Conservation (phyloP, 495 filamentous ascomycete genomes). For the Daldinia childiae region DNA sequence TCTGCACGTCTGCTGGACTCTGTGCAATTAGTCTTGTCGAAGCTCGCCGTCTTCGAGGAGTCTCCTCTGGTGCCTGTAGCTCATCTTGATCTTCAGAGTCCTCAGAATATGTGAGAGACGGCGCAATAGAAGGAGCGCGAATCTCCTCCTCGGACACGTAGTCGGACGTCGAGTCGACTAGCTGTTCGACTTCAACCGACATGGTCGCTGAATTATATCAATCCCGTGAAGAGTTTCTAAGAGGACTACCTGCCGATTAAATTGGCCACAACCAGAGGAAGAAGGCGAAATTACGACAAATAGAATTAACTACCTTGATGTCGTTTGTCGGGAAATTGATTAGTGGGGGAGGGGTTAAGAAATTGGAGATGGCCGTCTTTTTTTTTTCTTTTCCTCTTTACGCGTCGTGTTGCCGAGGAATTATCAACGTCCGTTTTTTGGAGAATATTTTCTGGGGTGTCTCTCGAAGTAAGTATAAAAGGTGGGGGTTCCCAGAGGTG, state of each 20-base stretch:
- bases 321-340: constrained; percentile 10
- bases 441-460: constrained; percentile 5
- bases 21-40: constrained; percentile 84
- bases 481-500: constrained; percentile 7
- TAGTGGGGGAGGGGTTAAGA: constrained; percentile 27
- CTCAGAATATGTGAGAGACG: constrained; percentile 62
- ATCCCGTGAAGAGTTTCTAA: background rate
- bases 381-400: constrained; percentile 15
- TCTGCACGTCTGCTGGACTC: constrained; percentile 75
- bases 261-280: background rate
- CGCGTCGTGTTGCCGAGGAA: constrained; percentile 26
- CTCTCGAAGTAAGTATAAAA: constrained; percentile 1
- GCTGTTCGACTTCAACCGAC: constrained; percentile 31
- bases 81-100: constrained; percentile 57
- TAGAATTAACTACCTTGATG: constrained; percentile 7
- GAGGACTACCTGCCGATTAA: background rate
- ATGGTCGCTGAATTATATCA: constrained; percentile 25
- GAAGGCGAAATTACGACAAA: background rate
- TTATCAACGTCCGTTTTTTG: constrained; percentile 14
- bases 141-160: constrained; percentile 52
- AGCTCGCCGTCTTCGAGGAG: constrained; percentile 68
- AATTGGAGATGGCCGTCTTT: constrained; percentile 15
- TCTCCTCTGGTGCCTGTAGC: constrained; percentile 36
- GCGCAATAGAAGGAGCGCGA: constrained; percentile 51
- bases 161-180: constrained; percentile 36